These are phyloP conservation scores for Aegilops speltoides DNA, from an alignment of 176 grass and related monocot genomes.

Conservation along the genomic window DNA sequence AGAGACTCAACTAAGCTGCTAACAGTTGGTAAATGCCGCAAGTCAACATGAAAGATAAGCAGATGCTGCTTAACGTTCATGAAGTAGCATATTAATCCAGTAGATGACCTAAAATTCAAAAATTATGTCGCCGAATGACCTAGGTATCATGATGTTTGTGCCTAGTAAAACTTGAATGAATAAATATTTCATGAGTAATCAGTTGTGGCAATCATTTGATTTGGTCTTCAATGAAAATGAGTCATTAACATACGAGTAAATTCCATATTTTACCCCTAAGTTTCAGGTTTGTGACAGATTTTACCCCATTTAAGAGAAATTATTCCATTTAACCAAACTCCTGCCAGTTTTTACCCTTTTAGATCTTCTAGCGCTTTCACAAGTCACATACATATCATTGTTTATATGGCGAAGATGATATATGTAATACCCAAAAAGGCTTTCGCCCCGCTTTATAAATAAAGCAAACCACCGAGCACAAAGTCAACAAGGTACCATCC, in stretches of 20 bases:
- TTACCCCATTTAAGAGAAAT: no score
- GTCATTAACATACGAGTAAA: neutral
- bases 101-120: conserved; percentile 20
- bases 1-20: conserved; percentile 32
- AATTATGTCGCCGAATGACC: neutral
- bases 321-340: no score
- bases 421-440: no score
- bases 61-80: neutral
- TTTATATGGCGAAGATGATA: no score
- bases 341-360: no score
- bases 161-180: neutral
- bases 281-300: no score
- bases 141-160: neutral
- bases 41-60: conserved; percentile 14
- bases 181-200: neutral
- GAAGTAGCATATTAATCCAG: neutral
- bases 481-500: no score
- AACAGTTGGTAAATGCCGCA: conserved; percentile 12
- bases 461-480: no score
- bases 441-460: no score
- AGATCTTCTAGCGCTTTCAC: no score
- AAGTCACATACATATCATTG: no score
- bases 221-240: neutral
- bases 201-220: neutral
- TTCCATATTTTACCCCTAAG: no score